These are phyloP conservation scores for Sergeia podlipaevii DNA, from an alignment of 208 protist species.

Conservation along the genomic window DNA sequence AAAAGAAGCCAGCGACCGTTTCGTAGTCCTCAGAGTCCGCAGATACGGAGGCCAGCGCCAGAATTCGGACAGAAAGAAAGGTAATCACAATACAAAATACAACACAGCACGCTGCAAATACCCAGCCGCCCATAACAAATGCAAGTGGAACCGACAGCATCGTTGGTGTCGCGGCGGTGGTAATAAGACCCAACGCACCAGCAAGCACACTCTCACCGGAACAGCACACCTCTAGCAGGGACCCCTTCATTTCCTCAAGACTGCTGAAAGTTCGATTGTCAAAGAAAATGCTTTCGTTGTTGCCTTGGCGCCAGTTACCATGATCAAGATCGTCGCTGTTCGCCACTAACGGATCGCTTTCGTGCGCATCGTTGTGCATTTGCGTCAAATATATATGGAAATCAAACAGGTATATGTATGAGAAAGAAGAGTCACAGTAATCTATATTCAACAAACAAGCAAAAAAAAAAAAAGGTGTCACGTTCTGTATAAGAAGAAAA, in stretches of 20 bases:
- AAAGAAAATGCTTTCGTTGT: constrained; percentile 48
- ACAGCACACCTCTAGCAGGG: constrained; percentile 64
- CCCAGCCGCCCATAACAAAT: constrained; percentile 54
- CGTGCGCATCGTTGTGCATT: too few species aligned
- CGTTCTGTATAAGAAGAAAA: too few species aligned
- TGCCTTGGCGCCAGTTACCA: constrained; percentile 29
- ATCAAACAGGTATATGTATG: too few species aligned
- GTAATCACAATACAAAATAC: constrained; percentile 57
- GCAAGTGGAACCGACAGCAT: constrained; percentile 76
- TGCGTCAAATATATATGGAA: too few species aligned
- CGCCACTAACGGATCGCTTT: too few species aligned
- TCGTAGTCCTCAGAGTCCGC: constrained; percentile 78
- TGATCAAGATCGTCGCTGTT: constrained; percentile 13
- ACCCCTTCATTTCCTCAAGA: constrained; percentile 69
- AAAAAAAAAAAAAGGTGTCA: too few species aligned
- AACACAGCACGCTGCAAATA: constrained; percentile 40
- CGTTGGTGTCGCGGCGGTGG: constrained; percentile 59
- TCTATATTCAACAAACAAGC: too few species aligned
- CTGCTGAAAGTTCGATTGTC: constrained; percentile 71
- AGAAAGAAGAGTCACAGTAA: too few species aligned
- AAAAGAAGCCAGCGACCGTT: constrained; percentile 69
- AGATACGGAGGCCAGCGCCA: constrained; percentile 64
- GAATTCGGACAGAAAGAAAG: constrained; percentile 68
- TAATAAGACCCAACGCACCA: constrained; percentile 61
- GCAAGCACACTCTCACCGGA: constrained; percentile 64